Conservation (phyloP, 2,329 filamentous ascomycete species). For the Talaromyces sp. region DNA sequence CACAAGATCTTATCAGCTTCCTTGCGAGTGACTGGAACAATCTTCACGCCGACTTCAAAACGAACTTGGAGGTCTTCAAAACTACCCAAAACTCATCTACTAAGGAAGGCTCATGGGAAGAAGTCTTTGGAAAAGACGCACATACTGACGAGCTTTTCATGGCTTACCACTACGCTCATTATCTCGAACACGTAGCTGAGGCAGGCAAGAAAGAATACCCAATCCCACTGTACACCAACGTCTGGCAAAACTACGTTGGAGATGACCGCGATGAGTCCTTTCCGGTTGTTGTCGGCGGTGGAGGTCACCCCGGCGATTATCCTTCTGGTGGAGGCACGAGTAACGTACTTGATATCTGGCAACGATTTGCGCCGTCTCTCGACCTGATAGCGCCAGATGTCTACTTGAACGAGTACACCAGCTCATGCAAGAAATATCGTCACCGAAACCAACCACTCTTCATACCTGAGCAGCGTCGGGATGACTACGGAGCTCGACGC, state of each 20-base stretch:
- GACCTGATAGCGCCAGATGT: slow-evolving; percentile 50
- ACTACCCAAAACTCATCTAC: not conserved
- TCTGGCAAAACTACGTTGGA: not conserved
- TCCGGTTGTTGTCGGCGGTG: not conserved
- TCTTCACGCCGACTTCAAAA: not conserved
- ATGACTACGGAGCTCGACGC: slow-evolving; percentile 42
- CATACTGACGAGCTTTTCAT: not conserved
- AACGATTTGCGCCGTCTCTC: slow-evolving; percentile 41
- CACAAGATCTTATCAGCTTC: not conserved
- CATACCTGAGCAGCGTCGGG: slow-evolving; percentile 48
- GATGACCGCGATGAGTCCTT: not conserved
- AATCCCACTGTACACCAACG: not conserved
- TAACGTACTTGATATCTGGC: slow-evolving; percentile 18
- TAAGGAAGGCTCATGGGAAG: not conserved
- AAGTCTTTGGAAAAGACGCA: not conserved
- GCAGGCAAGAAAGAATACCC: not conserved
- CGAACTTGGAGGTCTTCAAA: not conserved
- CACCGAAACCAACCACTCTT: slow-evolving; percentile 44
- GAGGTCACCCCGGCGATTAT: not conserved
- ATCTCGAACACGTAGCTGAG: not conserved
- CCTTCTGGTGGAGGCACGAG: not conserved
- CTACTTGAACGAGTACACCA: slow-evolving; percentile 47
- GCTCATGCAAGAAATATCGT: slow-evolving; percentile 41
- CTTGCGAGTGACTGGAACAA: not conserved
- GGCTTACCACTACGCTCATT: not conserved